Evolutionary conservation across 441 rosid species (phyloP), one percentile per base, ranked within the genome.

Genomic region (Erodium texanum): DNA sequence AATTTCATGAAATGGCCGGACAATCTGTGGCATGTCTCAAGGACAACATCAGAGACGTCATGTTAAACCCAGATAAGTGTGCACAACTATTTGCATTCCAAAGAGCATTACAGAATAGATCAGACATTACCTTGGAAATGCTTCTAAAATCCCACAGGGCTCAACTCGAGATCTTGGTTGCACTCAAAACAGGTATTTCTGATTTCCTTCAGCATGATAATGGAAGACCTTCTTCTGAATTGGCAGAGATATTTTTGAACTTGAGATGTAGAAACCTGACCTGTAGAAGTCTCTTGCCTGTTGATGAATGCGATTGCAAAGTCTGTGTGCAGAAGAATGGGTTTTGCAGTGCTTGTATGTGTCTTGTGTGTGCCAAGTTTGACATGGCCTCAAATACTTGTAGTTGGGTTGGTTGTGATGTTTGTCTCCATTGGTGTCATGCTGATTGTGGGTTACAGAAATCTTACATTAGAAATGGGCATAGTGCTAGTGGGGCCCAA

Each of bases 361-460:
- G 99, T 78, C 96, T 95, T 48, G 82, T 95, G 68, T 95, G 99
- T 76, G 86, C 90, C 23, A 92, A 86, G 74, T 95, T 92, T 77
- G 99, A 95, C 80, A 82, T 85, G 96, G 98, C 98, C 38, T 83
- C 88, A 38, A 89, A 95, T 75, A 95, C 99, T 6, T 95, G 99
- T 79, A 86, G 97, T 77, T 95, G 99, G 99, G 90, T 95, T 63
- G 99, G 99, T 62, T 95, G 99, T 81, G 99, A 95, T 77, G 86
- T 89, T 62, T 95, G 99, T 77, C 90, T 92, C 69, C 99, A 95
- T 72, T 95, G 97, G 97, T 92, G 97, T 77, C 99, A 95, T 78
- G 85, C 84, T 41, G 99, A 92, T 69, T 95, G 99, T 80, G 99
- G 87, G 43, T 76, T 95, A 65, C 83, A 84, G 61, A 90, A 88